Conservation (phyloP, 176 grass and related monocot genomes). For the Bromus sterilis region DNA sequence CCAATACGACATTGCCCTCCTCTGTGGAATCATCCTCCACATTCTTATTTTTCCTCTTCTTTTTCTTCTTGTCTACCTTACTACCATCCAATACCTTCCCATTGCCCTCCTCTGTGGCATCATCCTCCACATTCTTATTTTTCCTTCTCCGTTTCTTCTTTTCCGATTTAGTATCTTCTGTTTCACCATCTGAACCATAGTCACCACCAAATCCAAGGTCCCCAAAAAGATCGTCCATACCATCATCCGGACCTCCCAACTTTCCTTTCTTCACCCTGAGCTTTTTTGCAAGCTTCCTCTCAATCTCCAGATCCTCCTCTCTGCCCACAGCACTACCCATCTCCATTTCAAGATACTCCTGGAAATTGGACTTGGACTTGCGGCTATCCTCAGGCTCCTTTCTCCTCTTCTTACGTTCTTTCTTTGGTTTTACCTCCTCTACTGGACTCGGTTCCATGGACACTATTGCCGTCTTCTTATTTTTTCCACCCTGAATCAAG, state of each 20-base stretch:
- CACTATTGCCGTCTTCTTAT: background rate
- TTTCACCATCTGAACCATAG: conserved; percentile 30
- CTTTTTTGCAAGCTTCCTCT: conserved; percentile 79
- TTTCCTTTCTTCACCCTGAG: conserved; percentile 89
- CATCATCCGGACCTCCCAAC: conserved; percentile 59
- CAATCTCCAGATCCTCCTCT: conserved; percentile 61
- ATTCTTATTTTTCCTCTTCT: conserved; percentile 46
- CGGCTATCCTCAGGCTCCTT: conserved; percentile 17
- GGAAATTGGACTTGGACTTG: conserved; percentile 57
- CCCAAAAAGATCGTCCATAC: conserved; percentile 56
- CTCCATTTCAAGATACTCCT: conserved; percentile 76
- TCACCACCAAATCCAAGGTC: conserved; percentile 30
- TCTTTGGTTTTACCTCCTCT: conserved; percentile 31
- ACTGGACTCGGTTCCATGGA: background rate
- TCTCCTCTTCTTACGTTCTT: conserved; percentile 31
- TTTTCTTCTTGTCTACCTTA: conserved; percentile 33
- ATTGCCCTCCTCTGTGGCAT: background rate
- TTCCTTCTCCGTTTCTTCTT: conserved; percentile 40
- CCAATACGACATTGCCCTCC: background rate
- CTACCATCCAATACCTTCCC: background rate
- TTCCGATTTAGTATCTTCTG: conserved; percentile 9
- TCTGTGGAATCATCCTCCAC: conserved; percentile 21
- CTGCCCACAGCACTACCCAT: conserved; percentile 36
- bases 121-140: conserved; percentile 37
- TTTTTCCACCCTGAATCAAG: conserved; percentile 34